Percentiles rank a stretch among this genome's conserved stretches.
Conservation (phyloP, 2,329 filamentous ascomycete genomes). For the Penicillium sp. region DNA sequence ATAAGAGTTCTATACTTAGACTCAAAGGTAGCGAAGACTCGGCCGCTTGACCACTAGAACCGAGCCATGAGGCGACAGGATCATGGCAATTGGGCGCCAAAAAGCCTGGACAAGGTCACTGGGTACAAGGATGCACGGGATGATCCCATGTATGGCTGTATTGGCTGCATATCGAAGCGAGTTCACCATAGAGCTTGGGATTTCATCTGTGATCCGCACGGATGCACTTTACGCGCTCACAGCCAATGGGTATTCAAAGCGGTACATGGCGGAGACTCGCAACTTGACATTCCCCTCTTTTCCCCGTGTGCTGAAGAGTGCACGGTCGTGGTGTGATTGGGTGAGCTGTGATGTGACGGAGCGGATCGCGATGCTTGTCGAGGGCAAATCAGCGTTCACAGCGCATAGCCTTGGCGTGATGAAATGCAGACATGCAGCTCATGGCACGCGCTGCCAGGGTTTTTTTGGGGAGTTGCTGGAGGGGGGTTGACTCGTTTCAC, state of each 20-base stretch:
- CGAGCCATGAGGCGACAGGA: constrained; percentile 3
- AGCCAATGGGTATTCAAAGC: constrained; percentile 17
- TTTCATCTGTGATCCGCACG: constrained; percentile 21
- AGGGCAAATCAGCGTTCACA: constrained; percentile 20
- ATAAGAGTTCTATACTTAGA: constrained; percentile 26
- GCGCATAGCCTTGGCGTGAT: constrained; percentile 24
- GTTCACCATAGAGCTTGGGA: constrained; percentile 1
- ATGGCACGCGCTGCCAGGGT: constrained; percentile 18
- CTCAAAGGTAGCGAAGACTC: constrained; percentile 3
- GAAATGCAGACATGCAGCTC: constrained; percentile 21
- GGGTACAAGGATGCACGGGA: background rate
- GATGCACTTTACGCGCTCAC: constrained; percentile 15
- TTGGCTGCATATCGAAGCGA: constrained; percentile 12
- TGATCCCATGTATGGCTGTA: background rate
- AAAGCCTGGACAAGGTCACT: constrained; percentile 12
- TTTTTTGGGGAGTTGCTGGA: background rate
- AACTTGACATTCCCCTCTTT: constrained; percentile 16
- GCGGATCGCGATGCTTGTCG: constrained; percentile 20
- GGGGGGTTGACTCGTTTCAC: constrained; percentile 11
- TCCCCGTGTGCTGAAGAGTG: constrained; percentile 9
- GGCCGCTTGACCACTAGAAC: background rate
- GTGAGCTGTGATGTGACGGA: constrained; percentile 21
- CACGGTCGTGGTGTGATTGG: constrained; percentile 23
- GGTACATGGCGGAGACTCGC: background rate
- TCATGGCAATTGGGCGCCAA: constrained; percentile 22